phyloP scores from a whole-genome alignment of 768 basidiomycete species.

The Naganishia antarctica region DNA sequence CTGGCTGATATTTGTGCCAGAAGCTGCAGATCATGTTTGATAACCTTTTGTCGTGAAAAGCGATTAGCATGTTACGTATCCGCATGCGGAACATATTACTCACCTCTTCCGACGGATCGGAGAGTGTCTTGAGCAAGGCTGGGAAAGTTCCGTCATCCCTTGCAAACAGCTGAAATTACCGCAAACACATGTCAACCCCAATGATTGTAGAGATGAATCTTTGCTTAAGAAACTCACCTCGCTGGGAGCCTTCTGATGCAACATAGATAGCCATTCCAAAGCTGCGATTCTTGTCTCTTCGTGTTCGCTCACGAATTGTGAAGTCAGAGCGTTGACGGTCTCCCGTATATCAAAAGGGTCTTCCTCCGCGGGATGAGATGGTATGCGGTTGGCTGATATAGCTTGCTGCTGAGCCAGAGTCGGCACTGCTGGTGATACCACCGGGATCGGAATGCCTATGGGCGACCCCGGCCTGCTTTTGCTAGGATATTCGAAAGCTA shows the following conservation, averaged over 20 bases:
- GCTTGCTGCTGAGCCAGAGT: conserved; percentile 25
- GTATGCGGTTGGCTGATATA: conserved; percentile 17
- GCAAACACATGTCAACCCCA: not conserved
- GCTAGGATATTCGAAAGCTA: conserved; percentile 40
- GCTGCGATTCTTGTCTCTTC: conserved; percentile 95
- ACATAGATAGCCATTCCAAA: conserved; percentile 95
- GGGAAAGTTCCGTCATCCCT: conserved; percentile 98
- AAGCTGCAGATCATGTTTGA: conserved; percentile 91
- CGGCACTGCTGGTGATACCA: conserved; percentile 22
- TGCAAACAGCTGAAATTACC: conserved; percentile 67
- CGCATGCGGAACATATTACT: conserved; percentile 20
- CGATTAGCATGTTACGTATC: not conserved
- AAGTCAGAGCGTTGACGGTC: conserved; percentile 84
- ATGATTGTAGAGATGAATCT: conserved; percentile 16
- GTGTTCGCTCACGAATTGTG: conserved; percentile 92
- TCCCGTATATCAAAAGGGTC: conserved; percentile 87
- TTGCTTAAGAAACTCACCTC: conserved; percentile 57
- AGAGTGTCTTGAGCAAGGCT: conserved; percentile 86
- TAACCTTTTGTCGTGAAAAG: conserved; percentile 58
- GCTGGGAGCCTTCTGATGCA: conserved; percentile 94
- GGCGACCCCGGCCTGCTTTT: conserved; percentile 61
- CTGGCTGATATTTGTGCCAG: conserved; percentile 94
- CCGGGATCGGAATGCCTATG: conserved; percentile 36
- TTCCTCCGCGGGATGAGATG: conserved; percentile 51
- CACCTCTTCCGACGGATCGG: conserved; percentile 93